These are phyloP conservation scores for Isatis tinctoria DNA, from an alignment of 345 rosid genomes.

Conservation along the genomic window DNA sequence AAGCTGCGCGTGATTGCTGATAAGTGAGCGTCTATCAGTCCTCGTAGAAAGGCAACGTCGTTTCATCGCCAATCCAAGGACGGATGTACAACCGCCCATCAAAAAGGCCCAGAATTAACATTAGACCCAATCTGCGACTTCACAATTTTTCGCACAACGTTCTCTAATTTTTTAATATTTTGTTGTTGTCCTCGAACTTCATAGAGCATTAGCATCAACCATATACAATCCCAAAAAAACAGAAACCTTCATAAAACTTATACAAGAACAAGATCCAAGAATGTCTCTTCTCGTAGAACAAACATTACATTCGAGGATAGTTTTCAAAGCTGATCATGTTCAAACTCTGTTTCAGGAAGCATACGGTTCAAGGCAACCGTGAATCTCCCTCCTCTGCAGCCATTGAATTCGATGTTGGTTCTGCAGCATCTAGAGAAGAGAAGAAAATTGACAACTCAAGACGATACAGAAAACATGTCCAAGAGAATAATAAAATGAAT, in stretches of 20 bases:
- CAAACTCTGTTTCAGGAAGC: background rate
- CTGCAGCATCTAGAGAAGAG: constrained; percentile 12
- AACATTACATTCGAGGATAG: constrained; percentile 3
- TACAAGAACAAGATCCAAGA: constrained; percentile 1
- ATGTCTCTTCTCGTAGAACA: background rate
- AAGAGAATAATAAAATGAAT: background rate
- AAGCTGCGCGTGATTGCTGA: background rate
- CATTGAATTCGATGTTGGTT: constrained; percentile 15
- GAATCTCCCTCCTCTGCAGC: constrained; percentile 23
- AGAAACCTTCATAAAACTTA: background rate
- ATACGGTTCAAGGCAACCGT: constrained; percentile 6
- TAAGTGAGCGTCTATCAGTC: background rate
- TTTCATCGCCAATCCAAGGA: background rate
- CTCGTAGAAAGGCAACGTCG: background rate
- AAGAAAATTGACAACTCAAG: background rate
- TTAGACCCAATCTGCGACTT: background rate
- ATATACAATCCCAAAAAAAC: background rate
- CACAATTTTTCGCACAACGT: background rate
- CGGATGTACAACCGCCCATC: background rate
- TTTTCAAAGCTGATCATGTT: constrained; percentile 18
- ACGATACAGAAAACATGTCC: background rate
- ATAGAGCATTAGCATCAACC: background rate
- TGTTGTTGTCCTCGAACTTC: too few relatives aligned
- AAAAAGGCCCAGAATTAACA: background rate
- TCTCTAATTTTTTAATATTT: background rate